Evolutionary conservation across 306 rosid genomes (phyloP).

Genomic region (Lithocarpus polystachyus): DNA sequence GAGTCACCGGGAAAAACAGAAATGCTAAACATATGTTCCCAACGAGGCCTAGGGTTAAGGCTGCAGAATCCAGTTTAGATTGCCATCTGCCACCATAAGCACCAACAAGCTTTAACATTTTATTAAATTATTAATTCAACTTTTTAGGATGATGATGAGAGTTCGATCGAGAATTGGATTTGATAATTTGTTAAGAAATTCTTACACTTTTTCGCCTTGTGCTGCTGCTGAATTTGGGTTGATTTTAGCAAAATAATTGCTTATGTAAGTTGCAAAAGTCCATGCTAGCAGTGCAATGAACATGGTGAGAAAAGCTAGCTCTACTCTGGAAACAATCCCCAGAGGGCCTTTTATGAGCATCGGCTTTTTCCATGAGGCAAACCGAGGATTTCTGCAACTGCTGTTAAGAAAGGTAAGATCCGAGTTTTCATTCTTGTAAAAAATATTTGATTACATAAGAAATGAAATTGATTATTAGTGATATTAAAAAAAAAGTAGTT

Average conservation of each 20-base stretch:
- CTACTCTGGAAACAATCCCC: slow-evolving; percentile 70
- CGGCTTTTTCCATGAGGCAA: slow-evolving; percentile 45
- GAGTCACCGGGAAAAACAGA: slow-evolving; percentile 71
- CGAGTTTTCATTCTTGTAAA: not conserved
- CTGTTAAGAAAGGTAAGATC: not conserved
- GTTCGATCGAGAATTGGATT: not conserved
- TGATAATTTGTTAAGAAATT: not conserved
- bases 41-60: slow-evolving; percentile 36
- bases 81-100: slow-evolving; percentile 53
- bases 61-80: slow-evolving; percentile 36
- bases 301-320: slow-evolving; percentile 54
- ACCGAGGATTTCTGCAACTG: slow-evolving; percentile 7
- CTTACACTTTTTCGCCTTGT: slow-evolving; percentile 50
- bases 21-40: slow-evolving; percentile 62
- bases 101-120: not conserved
- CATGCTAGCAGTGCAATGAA: slow-evolving; percentile 64
- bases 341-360: slow-evolving; percentile 68
- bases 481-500: too few relatives aligned
- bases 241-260: slow-evolving; percentile 28
- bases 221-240: slow-evolving; percentile 37
- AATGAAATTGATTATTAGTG: too few relatives aligned
- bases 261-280: slow-evolving; percentile 42
- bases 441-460: not conserved
- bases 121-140: too few relatives aligned
- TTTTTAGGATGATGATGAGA: too few relatives aligned